These are phyloP conservation scores for Reticulascus tulasneorum DNA, from an alignment of 2,329 filamentous ascomycete species.

Conservation along the genomic window DNA sequence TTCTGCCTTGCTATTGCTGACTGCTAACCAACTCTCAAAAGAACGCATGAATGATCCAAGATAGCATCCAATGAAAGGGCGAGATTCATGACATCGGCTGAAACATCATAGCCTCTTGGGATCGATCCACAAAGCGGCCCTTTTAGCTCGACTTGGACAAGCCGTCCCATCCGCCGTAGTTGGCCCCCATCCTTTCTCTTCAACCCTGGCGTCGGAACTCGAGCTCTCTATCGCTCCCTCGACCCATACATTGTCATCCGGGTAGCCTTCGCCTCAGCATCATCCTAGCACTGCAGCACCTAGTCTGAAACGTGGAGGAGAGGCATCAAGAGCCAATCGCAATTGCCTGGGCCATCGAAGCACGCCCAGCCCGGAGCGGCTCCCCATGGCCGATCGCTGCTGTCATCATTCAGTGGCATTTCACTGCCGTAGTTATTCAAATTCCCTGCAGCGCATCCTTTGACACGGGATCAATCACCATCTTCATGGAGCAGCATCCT, in stretches of 20 bases:
- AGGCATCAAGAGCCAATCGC: constrained; percentile 10
- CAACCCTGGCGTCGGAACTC: background rate
- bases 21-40: too few relatives aligned
- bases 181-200: background rate
- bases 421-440: too few relatives aligned
- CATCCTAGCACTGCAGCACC: constrained; percentile 11
- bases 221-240: constrained; percentile 1
- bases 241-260: constrained; percentile 9
- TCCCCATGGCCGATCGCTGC: too few relatives aligned
- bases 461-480: too few relatives aligned
- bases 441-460: too few relatives aligned
- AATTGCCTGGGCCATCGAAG: background rate
- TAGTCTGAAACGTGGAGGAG: constrained; percentile 12
- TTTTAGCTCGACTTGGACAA: too few relatives aligned
- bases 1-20: too few relatives aligned
- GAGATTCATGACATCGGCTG: constrained; percentile 15
- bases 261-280: constrained; percentile 7
- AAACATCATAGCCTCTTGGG: constrained; percentile 11
- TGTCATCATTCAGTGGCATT: too few relatives aligned
- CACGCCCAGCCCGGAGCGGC: constrained; percentile 3
- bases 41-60: too few relatives aligned
- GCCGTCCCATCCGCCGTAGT: background rate
- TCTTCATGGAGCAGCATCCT: too few relatives aligned
- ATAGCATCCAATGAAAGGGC: constrained; percentile 13
- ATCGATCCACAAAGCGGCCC: constrained; percentile 1